Evolutionary conservation across 78 protist species (phyloP), one percentile per base, ranked within the genome.

Genomic region (Isochrysis galbana): DNA sequence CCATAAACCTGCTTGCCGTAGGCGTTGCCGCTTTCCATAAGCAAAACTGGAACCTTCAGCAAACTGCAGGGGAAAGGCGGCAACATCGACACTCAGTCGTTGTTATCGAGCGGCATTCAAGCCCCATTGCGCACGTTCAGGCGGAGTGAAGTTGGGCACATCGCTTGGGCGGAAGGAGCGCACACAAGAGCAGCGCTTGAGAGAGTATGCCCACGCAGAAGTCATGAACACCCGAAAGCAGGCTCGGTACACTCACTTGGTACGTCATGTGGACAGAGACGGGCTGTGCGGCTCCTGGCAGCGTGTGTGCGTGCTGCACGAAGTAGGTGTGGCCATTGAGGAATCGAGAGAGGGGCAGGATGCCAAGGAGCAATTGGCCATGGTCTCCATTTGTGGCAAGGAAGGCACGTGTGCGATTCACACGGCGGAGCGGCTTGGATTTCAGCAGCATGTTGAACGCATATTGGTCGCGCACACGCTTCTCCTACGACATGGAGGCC

Each of bases 261-360:
- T 70, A 70, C 80, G 80, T 70, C 39, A 70, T 1, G 80, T 70
- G 80, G 80, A 70, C 80, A 5, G 80, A 3, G 80, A 70, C 29
- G 14, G 80, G 80, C 80, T 4, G 80, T 41, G 80, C 29, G 44
- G 80, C 80, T 5, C 3, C 41, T 19, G 80, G 80, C 39, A 70
- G 80, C 41, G 80, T 70, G 80, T 70, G 80, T 41, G 80, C 80
- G 80, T 70, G 80, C 80, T 70, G 80, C 80, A 70, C 80, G 80
- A 70, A 70, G 41, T n/a, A 70, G 41, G 80, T 70, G 80, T 70
- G 80, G 34, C 80, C 80, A 41, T 70, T 70, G 80, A 70, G 80
- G 80, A n/a, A 70, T 17, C 17, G 80, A 22, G 29, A 14, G 41
- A 70, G 80, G 29, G 80, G 80, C 19, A 70, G 41, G 19, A 70